phyloP scores from a whole-genome alignment of 257 asterid species.

The Ophiorrhiza pumila region DNA sequence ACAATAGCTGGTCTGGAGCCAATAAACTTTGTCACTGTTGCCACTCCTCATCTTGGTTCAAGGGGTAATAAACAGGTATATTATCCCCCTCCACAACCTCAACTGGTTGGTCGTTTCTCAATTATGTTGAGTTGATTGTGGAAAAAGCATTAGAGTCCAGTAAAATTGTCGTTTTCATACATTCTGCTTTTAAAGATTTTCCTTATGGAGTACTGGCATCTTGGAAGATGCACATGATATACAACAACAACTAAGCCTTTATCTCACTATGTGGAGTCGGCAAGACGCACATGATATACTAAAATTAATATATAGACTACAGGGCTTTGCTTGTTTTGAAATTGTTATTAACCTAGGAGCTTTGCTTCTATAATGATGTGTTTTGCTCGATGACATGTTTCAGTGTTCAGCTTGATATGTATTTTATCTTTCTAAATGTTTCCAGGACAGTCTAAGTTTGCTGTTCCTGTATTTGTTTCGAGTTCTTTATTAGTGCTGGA shows the following conservation, averaged over 20 bases:
- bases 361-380: neutral
- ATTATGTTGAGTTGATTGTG: constrained; percentile 11
- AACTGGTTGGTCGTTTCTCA: neutral
- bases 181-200: neutral
- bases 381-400: constrained; percentile 2
- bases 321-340: constrained; percentile 7
- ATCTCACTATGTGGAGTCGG: too few species aligned
- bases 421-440: neutral
- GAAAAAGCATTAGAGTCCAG: neutral
- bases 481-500: neutral
- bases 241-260: too few species aligned
- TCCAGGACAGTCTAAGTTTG: neutral
- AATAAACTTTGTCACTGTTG: constrained; percentile 78
- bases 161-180: neutral
- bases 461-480: neutral
- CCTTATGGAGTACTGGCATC: neutral
- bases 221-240: neutral
- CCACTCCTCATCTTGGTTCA: constrained; percentile 99
- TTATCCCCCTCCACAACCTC: neutral
- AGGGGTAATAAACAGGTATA: constrained; percentile 95
- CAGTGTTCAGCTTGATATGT: neutral
- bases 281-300: neutral
- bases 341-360: neutral
- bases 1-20: constrained; percentile 87
- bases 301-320: neutral